Base-by-base conservation (phyloP, 164 flowering plant genomes). In the Stephania yunnanensis region DNA sequence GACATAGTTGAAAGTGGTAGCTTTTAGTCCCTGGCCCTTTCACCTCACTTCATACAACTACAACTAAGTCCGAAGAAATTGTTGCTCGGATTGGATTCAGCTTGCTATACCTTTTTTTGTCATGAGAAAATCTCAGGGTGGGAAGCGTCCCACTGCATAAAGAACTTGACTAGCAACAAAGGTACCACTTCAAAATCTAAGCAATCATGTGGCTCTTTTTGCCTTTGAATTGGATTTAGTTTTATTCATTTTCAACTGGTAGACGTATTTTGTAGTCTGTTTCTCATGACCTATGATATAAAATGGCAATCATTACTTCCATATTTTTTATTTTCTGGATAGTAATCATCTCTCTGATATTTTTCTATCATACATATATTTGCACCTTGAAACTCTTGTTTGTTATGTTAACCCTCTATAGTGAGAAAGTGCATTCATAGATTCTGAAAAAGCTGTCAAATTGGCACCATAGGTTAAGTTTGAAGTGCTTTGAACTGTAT, bases 1-100 rank as follows among this genome's bases (percentile, higher is more conserved):
- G 70, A 64, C 74, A 65, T 50, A 76, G 15, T 68, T 75, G 73
- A 75, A 44, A 73, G 17, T n/a, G 42, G 52, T 36, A n/a, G 6
- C 58, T 42, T 0, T 22, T 5, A 13, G 12, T 64, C 42, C 42
- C 42, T 36, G 13, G 10, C 17, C 29, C 3, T 29, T 73, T 30
- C 22, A 0, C 45, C 13, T 12, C 6, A 50, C 55, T 15, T 10
- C 55, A 36, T 36, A 36, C 42, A 36, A 36, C 42, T 36, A 36
- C 42, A 61, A 30, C 17, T 31, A 44, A 73, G 44, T 25, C 46
- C 69, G 11, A 73, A 64, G 3, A 5, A 73, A 42, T 44, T 46
- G 70, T 70, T 64, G 69, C 74, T 72, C 10, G 22, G 11, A 22
- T 46, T 20, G 53, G 17, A 20, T 46, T 71, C 15, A 17, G 10